phyloP scores from a whole-genome alignment of 1,284 basidiomycete species.

The Sphagnurus paluster region DNA sequence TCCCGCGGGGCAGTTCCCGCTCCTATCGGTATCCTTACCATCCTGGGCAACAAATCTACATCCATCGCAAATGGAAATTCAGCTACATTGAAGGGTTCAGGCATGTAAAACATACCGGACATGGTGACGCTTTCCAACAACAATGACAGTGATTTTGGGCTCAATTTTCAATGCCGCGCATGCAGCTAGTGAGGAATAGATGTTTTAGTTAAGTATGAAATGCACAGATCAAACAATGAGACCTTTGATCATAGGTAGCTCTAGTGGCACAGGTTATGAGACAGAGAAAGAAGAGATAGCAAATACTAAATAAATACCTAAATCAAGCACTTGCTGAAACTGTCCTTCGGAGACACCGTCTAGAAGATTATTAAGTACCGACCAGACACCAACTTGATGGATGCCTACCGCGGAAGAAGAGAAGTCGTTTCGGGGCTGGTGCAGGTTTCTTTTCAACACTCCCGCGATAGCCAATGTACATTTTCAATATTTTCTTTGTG shows the following conservation, averaged over 20 bases:
- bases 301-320: conserved; percentile 41
- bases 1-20: conserved; percentile 68
- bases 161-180: conserved; percentile 43
- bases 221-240: neutral
- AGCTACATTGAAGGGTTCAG: conserved; percentile 1
- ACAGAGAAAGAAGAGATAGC: neutral
- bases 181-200: conserved; percentile 29
- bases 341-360: conserved; percentile 72
- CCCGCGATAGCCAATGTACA: conserved; percentile 35
- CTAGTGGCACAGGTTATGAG: conserved; percentile 34
- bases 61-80: neutral
- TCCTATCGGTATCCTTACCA: conserved; percentile 48
- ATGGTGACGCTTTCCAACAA: conserved; percentile 56
- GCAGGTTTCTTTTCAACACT: conserved; percentile 31
- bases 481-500: conserved; percentile 37
- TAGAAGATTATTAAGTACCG: conserved; percentile 19
- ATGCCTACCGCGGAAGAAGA: conserved; percentile 53
- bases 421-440: conserved; percentile 44
- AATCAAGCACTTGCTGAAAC: conserved; percentile 54
- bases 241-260: conserved; percentile 48
- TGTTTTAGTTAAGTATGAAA: too few species aligned
- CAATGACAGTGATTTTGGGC: conserved; percentile 55
- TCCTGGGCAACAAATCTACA: conserved; percentile 50
- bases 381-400: neutral
- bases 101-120: conserved; percentile 29